A percentile compares a stretch with the other conserved stretches of the same genome.
phyloP scores from a whole-genome alignment of 2,329 filamentous ascomycete species.

The Davidsoniella virescens region DNA sequence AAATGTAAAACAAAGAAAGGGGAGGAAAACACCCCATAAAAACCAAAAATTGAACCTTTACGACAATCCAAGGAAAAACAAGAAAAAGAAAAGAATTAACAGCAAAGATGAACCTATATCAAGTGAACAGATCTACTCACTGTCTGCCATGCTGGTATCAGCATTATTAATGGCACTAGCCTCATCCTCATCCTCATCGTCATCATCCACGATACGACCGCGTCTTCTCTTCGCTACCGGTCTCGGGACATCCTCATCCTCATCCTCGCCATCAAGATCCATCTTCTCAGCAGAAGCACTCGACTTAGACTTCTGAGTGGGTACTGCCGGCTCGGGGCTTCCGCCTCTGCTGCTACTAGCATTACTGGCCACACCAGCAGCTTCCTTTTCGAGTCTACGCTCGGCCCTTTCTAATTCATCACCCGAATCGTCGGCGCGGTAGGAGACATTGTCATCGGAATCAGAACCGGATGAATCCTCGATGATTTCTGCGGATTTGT shows the following conservation, averaged over 20 bases:
- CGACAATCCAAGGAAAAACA: not conserved
- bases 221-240: slow-evolving; percentile 26
- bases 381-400: slow-evolving; percentile 17
- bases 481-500: slow-evolving; percentile 72
- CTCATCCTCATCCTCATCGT: slow-evolving; percentile 36
- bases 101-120: not conserved
- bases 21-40: not conserved
- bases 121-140: slow-evolving; percentile 1
- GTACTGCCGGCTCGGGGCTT: not conserved
- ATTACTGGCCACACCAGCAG: not conserved
- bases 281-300: slow-evolving; percentile 25
- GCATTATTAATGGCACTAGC: slow-evolving; percentile 17
- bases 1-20: not conserved
- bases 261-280: slow-evolving; percentile 34
- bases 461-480: slow-evolving; percentile 29
- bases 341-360: slow-evolving; percentile 2
- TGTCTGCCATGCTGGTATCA: slow-evolving; percentile 10
- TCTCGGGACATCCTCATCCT: slow-evolving; percentile 34
- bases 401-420: slow-evolving; percentile 20
- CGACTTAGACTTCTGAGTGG: not conserved
- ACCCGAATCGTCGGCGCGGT: slow-evolving; percentile 15
- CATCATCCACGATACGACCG: slow-evolving; percentile 30
- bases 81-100: slow-evolving; percentile 1
- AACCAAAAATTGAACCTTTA: not conserved
- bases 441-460: slow-evolving; percentile 18